Evolutionary conservation across 1,139 yeast species (phyloP).

Genomic region (Saccharomycopsis hybrid): DNA sequence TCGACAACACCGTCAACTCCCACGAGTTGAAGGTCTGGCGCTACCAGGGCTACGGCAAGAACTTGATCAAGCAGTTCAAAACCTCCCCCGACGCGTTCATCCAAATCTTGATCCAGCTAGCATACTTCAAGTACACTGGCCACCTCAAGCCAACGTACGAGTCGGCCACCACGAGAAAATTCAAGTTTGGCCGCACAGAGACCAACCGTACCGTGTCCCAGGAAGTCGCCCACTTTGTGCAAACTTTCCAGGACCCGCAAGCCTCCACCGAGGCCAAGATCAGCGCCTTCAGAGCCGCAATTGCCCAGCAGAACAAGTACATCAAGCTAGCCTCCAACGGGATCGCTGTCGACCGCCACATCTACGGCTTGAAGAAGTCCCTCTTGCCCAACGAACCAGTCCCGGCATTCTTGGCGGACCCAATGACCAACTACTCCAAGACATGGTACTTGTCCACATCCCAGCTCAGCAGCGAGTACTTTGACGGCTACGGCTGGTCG

Average conservation of each 20-base stretch:
- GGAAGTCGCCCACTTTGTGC: slow-evolving; percentile 67
- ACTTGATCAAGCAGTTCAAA: slow-evolving; percentile 60
- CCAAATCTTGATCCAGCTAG: slow-evolving; percentile 71
- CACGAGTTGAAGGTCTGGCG: slow-evolving; percentile 65
- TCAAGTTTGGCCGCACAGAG: slow-evolving; percentile 91
- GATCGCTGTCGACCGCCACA: slow-evolving; percentile 88
- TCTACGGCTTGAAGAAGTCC: slow-evolving; percentile 81
- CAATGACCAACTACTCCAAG: slow-evolving; percentile 65
- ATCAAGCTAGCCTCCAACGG: slow-evolving; percentile 79
- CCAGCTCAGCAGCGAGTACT: slow-evolving; percentile 80
- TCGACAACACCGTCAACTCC: slow-evolving; percentile 42
- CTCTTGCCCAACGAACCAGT: slow-evolving; percentile 50
- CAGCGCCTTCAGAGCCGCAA: slow-evolving; percentile 65
- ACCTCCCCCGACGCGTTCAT: slow-evolving; percentile 74
- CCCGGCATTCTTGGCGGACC: slow-evolving; percentile 73
- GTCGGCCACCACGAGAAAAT: slow-evolving; percentile 90
- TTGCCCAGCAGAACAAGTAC: slow-evolving; percentile 68
- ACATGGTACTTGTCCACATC: slow-evolving; percentile 89
- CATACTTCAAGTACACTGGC: slow-evolving; percentile 76
- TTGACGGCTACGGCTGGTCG: slow-evolving; percentile 95
- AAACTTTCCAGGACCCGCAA: slow-evolving; percentile 62
- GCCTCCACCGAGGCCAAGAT: slow-evolving; percentile 55
- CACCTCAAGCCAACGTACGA: slow-evolving; percentile 88
- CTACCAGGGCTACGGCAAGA: slow-evolving; percentile 66
- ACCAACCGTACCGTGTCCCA: slow-evolving; percentile 84